Evolutionary conservation across 306 rosid species (phyloP).

Genomic region (Senna tora): DNA sequence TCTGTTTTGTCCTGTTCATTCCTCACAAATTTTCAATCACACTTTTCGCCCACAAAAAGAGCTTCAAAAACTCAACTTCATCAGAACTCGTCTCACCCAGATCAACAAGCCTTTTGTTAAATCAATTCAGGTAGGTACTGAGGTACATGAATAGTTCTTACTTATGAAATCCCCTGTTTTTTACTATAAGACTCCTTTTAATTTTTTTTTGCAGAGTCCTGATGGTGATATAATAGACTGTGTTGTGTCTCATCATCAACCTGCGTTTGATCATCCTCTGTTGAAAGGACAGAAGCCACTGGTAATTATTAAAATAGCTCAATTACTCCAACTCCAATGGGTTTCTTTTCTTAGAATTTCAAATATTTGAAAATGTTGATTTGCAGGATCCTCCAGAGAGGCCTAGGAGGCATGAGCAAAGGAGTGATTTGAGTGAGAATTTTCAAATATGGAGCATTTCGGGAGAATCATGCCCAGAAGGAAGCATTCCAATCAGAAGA

Average conservation of each 20-base stretch:
- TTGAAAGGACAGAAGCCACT: constrained; percentile 72
- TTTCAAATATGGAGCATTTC: constrained; percentile 74
- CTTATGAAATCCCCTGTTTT: not conserved
- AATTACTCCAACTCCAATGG: not conserved
- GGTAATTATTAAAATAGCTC: constrained; percentile 46
- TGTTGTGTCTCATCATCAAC: constrained; percentile 68
- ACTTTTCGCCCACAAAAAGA: constrained; percentile 60
- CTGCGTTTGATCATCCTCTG: constrained; percentile 86
- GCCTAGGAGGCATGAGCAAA: constrained; percentile 52
- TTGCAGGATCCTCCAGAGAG: constrained; percentile 74
- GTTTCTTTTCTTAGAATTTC: not conserved
- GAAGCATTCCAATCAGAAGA: constrained; percentile 83
- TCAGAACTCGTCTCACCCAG: constrained; percentile 54
- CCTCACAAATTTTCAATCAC: constrained; percentile 49
- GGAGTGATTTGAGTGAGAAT: constrained; percentile 38
- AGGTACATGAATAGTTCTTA: not conserved
- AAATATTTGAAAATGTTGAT: no score
- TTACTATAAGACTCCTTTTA: constrained; percentile 9
- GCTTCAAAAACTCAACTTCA: constrained; percentile 45
- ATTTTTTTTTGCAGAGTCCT: constrained; percentile 56
- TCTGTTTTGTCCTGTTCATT: constrained; percentile 46
- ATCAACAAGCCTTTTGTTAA: constrained; percentile 74
- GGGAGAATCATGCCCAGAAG: constrained; percentile 77
- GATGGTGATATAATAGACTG: constrained; percentile 92
- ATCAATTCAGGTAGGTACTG: constrained; percentile 87